phyloP scores from a whole-genome alignment of 1,139 yeast species.

The Sugiyamaella sp. region DNA sequence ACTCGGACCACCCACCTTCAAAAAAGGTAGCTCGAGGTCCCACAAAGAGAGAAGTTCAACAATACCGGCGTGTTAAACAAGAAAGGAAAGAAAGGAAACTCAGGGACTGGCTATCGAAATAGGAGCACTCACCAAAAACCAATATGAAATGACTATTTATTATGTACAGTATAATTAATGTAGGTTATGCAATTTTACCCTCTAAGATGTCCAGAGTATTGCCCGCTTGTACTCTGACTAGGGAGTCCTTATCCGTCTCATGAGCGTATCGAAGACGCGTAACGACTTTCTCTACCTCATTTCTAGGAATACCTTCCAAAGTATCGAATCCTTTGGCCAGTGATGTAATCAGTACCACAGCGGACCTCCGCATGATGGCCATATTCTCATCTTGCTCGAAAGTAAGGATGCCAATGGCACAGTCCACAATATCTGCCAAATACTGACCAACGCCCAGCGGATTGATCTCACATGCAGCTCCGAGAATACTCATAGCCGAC shows the following conservation, averaged over 20 bases:
- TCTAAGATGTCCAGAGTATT: constrained; percentile 22
- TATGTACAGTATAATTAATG: constrained; percentile 16
- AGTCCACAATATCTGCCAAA: constrained; percentile 65
- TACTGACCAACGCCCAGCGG: constrained; percentile 55
- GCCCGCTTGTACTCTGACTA: constrained; percentile 36
- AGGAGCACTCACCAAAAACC: not conserved
- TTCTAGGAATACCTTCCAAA: constrained; percentile 27
- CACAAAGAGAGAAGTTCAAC: constrained; percentile 34
- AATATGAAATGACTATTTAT: constrained; percentile 3
- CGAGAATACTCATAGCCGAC: constrained; percentile 85
- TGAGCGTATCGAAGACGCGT: constrained; percentile 30
- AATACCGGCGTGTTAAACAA: constrained; percentile 31
- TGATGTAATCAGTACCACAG: constrained; percentile 70
- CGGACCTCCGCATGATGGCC: constrained; percentile 70
- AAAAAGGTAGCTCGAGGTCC: constrained; percentile 29
- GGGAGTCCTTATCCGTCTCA: constrained; percentile 35
- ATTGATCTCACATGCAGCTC: constrained; percentile 59
- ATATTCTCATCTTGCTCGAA: constrained; percentile 53
- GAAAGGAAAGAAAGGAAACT: constrained; percentile 34
- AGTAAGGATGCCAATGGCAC: constrained; percentile 72
- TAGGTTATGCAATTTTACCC: constrained; percentile 13
- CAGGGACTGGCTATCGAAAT: constrained; percentile 27
- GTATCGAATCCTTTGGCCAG: constrained; percentile 50
- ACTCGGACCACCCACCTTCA: constrained; percentile 19
- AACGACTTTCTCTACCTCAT: constrained; percentile 27